A percentile compares a stretch with the other conserved stretches of the same genome.
Evolutionary conservation across 1,284 basidiomycete genomes (phyloP).

Genomic region (Cryptococcus amylolentus): DNA sequence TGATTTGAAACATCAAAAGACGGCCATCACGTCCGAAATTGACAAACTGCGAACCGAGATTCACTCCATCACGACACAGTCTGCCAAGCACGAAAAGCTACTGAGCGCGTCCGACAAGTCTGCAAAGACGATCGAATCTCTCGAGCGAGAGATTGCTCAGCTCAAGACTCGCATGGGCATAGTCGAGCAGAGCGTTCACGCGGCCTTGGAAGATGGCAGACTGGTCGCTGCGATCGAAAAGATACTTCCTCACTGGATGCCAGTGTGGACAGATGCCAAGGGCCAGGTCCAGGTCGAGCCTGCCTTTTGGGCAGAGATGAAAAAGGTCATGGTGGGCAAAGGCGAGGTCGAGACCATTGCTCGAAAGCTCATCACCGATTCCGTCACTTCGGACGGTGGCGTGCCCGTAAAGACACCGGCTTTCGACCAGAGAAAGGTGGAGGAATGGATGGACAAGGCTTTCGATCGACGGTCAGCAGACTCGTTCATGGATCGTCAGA

Average conservation of each 20-base stretch:
- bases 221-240: conserved; percentile 45
- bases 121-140: conserved; percentile 9
- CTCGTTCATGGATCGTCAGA: conserved; percentile 14
- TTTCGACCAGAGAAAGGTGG: conserved; percentile 45
- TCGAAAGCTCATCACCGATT: conserved; percentile 13
- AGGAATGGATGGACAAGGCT: conserved; percentile 40
- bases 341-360: conserved; percentile 36
- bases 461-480: conserved; percentile 31
- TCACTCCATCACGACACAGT: conserved; percentile 56
- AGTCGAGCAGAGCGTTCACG: conserved; percentile 60
- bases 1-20: conserved; percentile 10
- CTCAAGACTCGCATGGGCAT: conserved; percentile 56
- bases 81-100: conserved; percentile 22
- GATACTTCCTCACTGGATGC: conserved; percentile 49
- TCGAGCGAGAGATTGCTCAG: conserved; percentile 22
- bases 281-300: conserved; percentile 51
- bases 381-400: neutral
- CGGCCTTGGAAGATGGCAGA: conserved; percentile 37
- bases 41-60: conserved; percentile 55
- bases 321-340: conserved; percentile 48
- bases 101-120: conserved; percentile 1
- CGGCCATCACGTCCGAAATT: conserved; percentile 12
- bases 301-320: conserved; percentile 52
- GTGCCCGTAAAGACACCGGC: conserved; percentile 12
- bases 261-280: conserved; percentile 44